Evolutionary conservation across 2,329 filamentous ascomycete species (phyloP).

Genomic region (Sclerotiophoma versabilis): DNA sequence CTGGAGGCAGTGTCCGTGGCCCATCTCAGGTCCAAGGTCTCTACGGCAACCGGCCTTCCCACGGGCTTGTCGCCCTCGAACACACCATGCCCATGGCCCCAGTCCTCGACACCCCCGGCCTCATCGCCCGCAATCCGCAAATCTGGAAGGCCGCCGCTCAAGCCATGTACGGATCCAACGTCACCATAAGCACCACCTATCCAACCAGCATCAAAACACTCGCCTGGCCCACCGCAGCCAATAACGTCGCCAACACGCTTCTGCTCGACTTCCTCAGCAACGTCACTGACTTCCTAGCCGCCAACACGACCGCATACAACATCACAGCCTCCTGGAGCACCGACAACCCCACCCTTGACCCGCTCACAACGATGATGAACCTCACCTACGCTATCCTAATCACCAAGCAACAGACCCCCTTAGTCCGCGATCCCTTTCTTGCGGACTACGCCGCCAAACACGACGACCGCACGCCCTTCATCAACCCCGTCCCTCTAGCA

Average conservation of each 20-base stretch:
- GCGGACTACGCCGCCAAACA: constrained; percentile 57
- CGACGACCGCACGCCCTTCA: constrained; percentile 56
- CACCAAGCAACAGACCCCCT: constrained; percentile 55
- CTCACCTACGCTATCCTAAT: constrained; percentile 58
- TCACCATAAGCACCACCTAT: constrained; percentile 52
- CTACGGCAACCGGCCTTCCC: constrained; percentile 60
- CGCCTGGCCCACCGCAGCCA: constrained; percentile 50
- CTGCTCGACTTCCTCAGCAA: constrained; percentile 53
- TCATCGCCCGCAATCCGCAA: constrained; percentile 55
- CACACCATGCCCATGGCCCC: constrained; percentile 59
- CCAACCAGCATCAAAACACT: constrained; percentile 53
- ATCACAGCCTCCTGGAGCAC: constrained; percentile 48
- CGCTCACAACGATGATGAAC: constrained; percentile 50
- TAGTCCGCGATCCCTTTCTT: constrained; percentile 59
- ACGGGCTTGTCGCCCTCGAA: constrained; percentile 56
- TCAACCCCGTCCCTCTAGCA: constrained; percentile 58
- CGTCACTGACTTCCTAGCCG: constrained; percentile 53
- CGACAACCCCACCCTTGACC: constrained; percentile 39
- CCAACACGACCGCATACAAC: constrained; percentile 48
- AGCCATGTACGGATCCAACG: constrained; percentile 55
- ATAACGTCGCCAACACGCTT: constrained; percentile 47
- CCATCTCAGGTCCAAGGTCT: constrained; percentile 58
- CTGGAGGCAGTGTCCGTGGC: constrained; percentile 58
- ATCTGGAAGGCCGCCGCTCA: constrained; percentile 55
- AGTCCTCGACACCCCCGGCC: constrained; percentile 56